A percentile compares a stretch with the other conserved stretches of the same genome.
Conservation (phyloP, 2,329 filamentous ascomycete species). For the Dryadomyces quercus-mongolicae region DNA sequence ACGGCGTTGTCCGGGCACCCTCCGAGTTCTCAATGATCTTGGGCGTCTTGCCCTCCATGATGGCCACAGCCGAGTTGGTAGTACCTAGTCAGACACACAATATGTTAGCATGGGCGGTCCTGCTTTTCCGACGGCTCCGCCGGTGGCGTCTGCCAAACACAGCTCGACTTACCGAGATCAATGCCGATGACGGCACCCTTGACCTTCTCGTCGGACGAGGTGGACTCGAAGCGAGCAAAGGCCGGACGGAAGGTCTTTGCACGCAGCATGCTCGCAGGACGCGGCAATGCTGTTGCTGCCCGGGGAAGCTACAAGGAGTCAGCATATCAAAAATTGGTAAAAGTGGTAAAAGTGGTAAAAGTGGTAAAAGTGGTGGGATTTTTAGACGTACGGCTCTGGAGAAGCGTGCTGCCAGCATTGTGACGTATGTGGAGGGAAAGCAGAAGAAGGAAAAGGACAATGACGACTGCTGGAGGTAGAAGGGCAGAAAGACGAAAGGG, state of each 20-base stretch:
- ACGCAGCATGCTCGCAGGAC: conserved; percentile 53
- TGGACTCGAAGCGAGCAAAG: conserved; percentile 68
- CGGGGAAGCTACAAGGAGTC: conserved; percentile 53
- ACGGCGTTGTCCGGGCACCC: conserved; percentile 83
- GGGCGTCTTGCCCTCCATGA: conserved; percentile 94
- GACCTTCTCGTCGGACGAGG: conserved; percentile 61
- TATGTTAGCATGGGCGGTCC: too few relatives aligned
- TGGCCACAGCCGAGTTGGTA: conserved; percentile 92
- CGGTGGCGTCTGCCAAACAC: not conserved
- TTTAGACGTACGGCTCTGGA: conserved; percentile 57
- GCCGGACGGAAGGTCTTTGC: conserved; percentile 55
- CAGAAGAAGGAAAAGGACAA: conserved; percentile 5
- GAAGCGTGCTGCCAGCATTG: conserved; percentile 62
- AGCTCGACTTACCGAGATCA: conserved; percentile 61
- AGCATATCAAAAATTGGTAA: conserved; percentile 6
- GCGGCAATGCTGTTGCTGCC: conserved; percentile 56
- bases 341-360: too few relatives aligned
- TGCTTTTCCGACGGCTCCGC: not conserved
- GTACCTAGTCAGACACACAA: conserved; percentile 43
- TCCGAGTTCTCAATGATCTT: conserved; percentile 98
- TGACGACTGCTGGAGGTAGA: not conserved
- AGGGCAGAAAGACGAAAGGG: not conserved
- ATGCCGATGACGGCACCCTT: conserved; percentile 96
- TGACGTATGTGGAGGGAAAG: conserved; percentile 21
- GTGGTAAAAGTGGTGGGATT: not conserved